phyloP scores from a whole-genome alignment of 176 grass and related monocot genomes.

The Eleusine coracana region DNA sequence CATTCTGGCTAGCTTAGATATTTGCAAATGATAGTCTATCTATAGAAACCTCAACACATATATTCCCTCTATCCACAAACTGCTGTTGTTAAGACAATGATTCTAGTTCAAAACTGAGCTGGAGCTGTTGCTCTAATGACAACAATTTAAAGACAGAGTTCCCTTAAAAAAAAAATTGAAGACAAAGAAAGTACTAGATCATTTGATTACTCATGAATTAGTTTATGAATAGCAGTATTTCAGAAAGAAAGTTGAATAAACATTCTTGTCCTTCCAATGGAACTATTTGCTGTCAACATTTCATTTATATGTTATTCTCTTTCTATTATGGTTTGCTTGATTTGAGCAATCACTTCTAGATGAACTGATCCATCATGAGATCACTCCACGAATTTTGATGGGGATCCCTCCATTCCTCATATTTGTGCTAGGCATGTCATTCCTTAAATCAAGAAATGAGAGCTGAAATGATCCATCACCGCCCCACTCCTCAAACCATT shows the following conservation, averaged over 20 bases:
- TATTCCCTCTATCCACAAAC: too few relatives aligned
- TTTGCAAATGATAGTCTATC: neutral
- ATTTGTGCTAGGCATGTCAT: neutral
- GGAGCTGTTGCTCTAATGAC: too few relatives aligned
- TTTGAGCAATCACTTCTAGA: neutral
- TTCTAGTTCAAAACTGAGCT: too few relatives aligned
- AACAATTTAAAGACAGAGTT: too few relatives aligned
- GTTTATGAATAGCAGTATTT: neutral
- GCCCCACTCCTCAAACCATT: neutral
- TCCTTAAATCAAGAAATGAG: neutral
- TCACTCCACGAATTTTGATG: neutral
- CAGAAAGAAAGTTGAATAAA: neutral
- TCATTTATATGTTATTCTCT: neutral
- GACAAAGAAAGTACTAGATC: too few relatives aligned
- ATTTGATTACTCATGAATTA: neutral
- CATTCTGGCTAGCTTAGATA: neutral
- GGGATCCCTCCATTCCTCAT: neutral
- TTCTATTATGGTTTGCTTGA: neutral
- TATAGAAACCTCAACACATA: neutral
- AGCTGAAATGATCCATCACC: neutral
- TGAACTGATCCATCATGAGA: too few relatives aligned
- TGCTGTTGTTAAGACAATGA: too few relatives aligned
- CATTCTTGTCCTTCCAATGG: neutral
- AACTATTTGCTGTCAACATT: neutral
- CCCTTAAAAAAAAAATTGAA: too few relatives aligned